Conservation (phyloP, 345 rosid species). For the Gossypium ekmanianum region DNA sequence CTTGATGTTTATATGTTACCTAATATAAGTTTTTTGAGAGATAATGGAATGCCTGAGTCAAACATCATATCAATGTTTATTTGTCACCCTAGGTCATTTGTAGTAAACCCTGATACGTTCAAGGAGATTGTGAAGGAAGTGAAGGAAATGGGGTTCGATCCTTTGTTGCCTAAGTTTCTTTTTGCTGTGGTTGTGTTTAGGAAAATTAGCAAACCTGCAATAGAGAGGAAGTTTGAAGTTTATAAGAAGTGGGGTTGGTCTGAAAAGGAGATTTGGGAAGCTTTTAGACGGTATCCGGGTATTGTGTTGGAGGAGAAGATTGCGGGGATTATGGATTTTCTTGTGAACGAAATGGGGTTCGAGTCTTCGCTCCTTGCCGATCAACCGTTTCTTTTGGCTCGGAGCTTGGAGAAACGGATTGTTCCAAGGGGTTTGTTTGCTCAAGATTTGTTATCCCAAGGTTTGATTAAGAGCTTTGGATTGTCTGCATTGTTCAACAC, state of each 20-base stretch:
- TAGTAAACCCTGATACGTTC: not conserved
- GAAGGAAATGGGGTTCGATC: slow-evolving; percentile 23
- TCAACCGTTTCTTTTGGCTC: not conserved
- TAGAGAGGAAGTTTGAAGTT: slow-evolving; percentile 21
- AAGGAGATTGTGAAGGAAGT: slow-evolving; percentile 18
- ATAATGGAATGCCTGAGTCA: slow-evolving; percentile 25
- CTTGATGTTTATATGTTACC: not conserved
- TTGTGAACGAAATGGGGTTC: slow-evolving; percentile 21
- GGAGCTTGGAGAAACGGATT: slow-evolving; percentile 30
- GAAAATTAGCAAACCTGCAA: not conserved
- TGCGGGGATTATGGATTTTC: slow-evolving; percentile 10
- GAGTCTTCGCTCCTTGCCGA: not conserved
- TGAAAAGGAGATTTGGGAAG: slow-evolving; percentile 16
- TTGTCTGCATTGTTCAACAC: not conserved
- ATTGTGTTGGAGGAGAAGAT: slow-evolving; percentile 14
- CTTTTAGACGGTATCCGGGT: slow-evolving; percentile 8
- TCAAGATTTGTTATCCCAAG: slow-evolving; percentile 20
- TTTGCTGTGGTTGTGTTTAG: not conserved
- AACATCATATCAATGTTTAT: not conserved
- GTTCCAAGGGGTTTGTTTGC: slow-evolving; percentile 30
- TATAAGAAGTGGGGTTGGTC: slow-evolving; percentile 32
- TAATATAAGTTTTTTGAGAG: slow-evolving; percentile 17
- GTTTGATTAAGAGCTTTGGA: slow-evolving; percentile 22
- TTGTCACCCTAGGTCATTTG: not conserved
- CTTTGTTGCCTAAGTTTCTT: slow-evolving; percentile 15